Conservation (phyloP, 1,284 basidiomycete species). For the Somion occarium region DNA sequence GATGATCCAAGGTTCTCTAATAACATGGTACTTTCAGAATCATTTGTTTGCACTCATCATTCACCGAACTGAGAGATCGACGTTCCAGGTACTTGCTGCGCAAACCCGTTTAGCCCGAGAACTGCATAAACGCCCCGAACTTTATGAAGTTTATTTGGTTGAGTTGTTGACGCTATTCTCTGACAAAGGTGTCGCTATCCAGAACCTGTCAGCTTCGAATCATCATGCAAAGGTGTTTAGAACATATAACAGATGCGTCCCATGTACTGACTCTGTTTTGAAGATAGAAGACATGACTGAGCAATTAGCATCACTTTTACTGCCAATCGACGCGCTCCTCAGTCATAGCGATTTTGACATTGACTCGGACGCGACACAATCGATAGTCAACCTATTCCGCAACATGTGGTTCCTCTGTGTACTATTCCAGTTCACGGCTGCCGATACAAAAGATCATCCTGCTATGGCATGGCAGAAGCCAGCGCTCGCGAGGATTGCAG, state of each 20-base stretch:
- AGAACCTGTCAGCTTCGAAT: conserved; percentile 68
- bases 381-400: conserved; percentile 81
- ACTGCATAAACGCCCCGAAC: conserved; percentile 63
- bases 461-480: conserved; percentile 76
- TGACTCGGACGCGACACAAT: conserved; percentile 50
- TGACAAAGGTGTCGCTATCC: conserved; percentile 90
- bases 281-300: conserved; percentile 83
- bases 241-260: conserved; percentile 3
- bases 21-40: conserved; percentile 81
- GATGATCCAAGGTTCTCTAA: conserved; percentile 84
- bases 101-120: conserved; percentile 86
- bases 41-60: neutral
- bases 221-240: conserved; percentile 61
- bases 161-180: conserved; percentile 85
- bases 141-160: conserved; percentile 77
- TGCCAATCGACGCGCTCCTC: conserved; percentile 90
- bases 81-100: conserved; percentile 71
- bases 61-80: neutral
- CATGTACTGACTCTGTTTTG: conserved; percentile 4
- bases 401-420: conserved; percentile 94
- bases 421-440: conserved; percentile 69
- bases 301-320: conserved; percentile 80
- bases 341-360: conserved; percentile 72
- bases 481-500: conserved; percentile 78
- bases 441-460: conserved; percentile 42